Evolutionary conservation across 805 yeast genomes (phyloP), one percentile per base, ranked within the genome.

Genomic region (Saturnispora galanensis): DNA sequence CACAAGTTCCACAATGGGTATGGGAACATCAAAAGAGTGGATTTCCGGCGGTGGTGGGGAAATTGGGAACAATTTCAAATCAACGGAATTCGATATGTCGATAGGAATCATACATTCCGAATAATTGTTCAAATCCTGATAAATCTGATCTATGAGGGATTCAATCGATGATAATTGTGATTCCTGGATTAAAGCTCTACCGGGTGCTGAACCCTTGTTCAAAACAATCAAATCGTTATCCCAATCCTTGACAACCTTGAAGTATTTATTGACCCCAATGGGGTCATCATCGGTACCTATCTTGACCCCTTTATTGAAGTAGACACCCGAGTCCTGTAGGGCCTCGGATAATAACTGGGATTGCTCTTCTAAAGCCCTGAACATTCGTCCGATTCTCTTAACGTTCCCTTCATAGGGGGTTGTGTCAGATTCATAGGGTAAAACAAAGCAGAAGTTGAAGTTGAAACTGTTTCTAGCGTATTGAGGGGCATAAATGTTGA

Each of bases 41-140:
- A 93, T 66, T 39, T 76, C 76, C 0, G 89, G 81, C 1, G 90
- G 96, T 1, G 89, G 84, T 10, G 84, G 82, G 31, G 83, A 67
- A n/a, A 85, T 68, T 0, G 97, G 97, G 55, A 93, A 85, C n/a
- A 93, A 66, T 58, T 94, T 93, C 56, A 94, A 87, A 62, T 93
- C 96, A 26, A 93, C 83, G 2, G 93, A 81, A 58, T 85, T 93
- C 29, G 95, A 81, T 18, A 79, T 80, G 56, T 90, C 96, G 31
- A 93, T 77, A 0, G 97, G 96, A 29, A 93, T 90, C 60, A 88
- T 76, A 63, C 99, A 93, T 61, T 93, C 99, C 0, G 96, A 86
- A 64, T 89, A 94, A 58, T 85, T 87, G 64, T 93, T 94, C 52
- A 93, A 69, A 60, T 93, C 99, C 62, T 89, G 96, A 57, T 73